These are phyloP conservation scores for Pisolithus marmoratus DNA, from an alignment of 768 basidiomycete species.

Conservation along the genomic window DNA sequence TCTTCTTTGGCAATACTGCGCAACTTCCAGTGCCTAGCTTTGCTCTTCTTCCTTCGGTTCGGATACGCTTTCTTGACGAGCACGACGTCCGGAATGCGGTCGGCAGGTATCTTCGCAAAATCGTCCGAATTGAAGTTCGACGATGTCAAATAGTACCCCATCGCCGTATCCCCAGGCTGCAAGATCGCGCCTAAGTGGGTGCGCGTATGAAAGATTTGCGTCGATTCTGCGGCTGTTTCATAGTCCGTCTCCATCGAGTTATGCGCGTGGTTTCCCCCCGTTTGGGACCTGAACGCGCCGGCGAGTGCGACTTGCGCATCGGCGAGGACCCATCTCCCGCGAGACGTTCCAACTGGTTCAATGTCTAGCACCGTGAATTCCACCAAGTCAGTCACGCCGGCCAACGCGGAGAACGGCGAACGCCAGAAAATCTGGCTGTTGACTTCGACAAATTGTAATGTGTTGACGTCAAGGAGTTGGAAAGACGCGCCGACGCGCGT, in stretches of 20 bases:
- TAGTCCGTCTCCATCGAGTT: conserved; percentile 55
- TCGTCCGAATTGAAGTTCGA: conserved; percentile 92
- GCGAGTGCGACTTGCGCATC: conserved; percentile 88
- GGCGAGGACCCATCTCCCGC: conserved; percentile 78
- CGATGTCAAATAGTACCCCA: conserved; percentile 86
- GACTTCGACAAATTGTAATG: conserved; percentile 80
- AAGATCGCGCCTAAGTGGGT: conserved; percentile 92
- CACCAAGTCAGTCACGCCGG: conserved; percentile 76
- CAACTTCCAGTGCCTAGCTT: conserved; percentile 79
- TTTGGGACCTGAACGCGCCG: conserved; percentile 65
- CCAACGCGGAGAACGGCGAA: conserved; percentile 80
- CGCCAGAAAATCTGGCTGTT: conserved; percentile 83
- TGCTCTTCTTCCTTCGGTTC: conserved; percentile 85
- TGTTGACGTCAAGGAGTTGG: conserved; percentile 85
- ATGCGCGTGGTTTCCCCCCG: conserved; percentile 27
- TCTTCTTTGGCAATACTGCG: conserved; percentile 90
- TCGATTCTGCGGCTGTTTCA: conserved; percentile 51
- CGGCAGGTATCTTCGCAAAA: conserved; percentile 60
- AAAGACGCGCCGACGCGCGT: conserved; percentile 88
- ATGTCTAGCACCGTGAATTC: conserved; percentile 96
- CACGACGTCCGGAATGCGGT: conserved; percentile 83
- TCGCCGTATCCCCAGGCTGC: conserved; percentile 90
- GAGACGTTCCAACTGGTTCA: conserved; percentile 66
- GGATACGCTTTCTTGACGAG: conserved; percentile 96
- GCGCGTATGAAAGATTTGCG: conserved; percentile 89